A percentile compares a stretch with the other conserved stretches of the same genome.
phyloP scores from a whole-genome alignment of 768 basidiomycete species.

The Lentinula detonsa region DNA sequence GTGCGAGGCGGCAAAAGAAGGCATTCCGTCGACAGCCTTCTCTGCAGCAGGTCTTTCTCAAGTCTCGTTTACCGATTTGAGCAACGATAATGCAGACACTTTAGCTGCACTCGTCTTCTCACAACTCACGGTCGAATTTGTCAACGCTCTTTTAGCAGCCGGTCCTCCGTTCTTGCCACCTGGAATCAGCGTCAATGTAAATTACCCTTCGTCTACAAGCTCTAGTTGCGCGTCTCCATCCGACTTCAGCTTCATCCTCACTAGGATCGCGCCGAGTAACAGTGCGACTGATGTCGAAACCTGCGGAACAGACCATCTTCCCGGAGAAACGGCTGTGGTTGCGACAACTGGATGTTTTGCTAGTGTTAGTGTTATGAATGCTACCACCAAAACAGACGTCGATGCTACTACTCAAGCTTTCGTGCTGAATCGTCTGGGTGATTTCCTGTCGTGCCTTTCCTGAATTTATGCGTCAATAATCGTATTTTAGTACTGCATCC shows the following conservation, averaged over 20 bases:
- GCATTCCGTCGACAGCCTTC: constrained; percentile 46
- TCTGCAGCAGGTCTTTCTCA: constrained; percentile 31
- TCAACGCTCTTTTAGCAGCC: constrained; percentile 22
- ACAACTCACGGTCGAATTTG: constrained; percentile 33
- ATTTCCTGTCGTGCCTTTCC: constrained; percentile 19
- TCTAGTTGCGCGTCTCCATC: constrained; percentile 25
- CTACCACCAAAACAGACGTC: constrained; percentile 37
- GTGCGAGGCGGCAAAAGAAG: constrained; percentile 39
- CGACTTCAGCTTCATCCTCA: constrained; percentile 38
- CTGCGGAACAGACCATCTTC: constrained; percentile 37
- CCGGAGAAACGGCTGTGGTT: constrained; percentile 35
- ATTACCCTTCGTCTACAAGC: constrained; percentile 33
- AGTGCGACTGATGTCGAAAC: constrained; percentile 33
- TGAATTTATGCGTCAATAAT: background rate
- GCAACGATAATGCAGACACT: constrained; percentile 25
- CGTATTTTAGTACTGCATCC: too few relatives aligned
- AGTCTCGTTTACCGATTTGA: constrained; percentile 46
- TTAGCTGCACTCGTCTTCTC: constrained; percentile 36
- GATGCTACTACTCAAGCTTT: constrained; percentile 30
- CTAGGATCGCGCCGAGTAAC: constrained; percentile 27
- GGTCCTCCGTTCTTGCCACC: constrained; percentile 32
- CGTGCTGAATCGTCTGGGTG: constrained; percentile 28
- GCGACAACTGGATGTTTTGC: constrained; percentile 33
- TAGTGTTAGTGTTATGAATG: constrained; percentile 42
- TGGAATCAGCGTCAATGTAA: constrained; percentile 42